Conservation (phyloP, 2,329 filamentous ascomycete genomes). For the Cryphonectria japonica region DNA sequence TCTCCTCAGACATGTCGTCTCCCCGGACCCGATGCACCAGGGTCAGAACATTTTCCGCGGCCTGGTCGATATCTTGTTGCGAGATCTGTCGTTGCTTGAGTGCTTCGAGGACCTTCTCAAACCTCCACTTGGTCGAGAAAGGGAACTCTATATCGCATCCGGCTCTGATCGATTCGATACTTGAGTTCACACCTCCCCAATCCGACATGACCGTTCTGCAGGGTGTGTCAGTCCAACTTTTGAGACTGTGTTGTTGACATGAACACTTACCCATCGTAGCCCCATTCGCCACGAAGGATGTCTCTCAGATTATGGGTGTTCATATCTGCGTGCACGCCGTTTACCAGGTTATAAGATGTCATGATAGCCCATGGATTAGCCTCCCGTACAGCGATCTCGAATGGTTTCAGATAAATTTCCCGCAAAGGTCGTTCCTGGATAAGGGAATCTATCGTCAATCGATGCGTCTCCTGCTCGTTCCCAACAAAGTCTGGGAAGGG, state of each 20-base stretch:
- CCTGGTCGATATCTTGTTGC: conserved; percentile 55
- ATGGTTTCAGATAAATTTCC: conserved; percentile 75
- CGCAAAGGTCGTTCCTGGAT: conserved; percentile 67
- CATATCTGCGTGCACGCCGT: conserved; percentile 64
- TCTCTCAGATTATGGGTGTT: conserved; percentile 58
- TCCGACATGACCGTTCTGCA: conserved; percentile 60
- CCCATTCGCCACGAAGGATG: conserved; percentile 64
- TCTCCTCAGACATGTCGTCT: conserved; percentile 59
- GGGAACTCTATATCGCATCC: conserved; percentile 64
- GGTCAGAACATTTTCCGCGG: conserved; percentile 63
- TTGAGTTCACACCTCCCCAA: conserved; percentile 63
- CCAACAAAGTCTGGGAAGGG: conserved; percentile 60
- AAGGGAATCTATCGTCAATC: conserved; percentile 66
- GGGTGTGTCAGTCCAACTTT: conserved; percentile 31
- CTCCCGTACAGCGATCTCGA: conserved; percentile 72
- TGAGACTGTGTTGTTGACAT: conserved; percentile 15
- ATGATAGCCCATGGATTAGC: conserved; percentile 72
- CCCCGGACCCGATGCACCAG: conserved; percentile 65
- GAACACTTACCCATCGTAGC: conserved; percentile 57
- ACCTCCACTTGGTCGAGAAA: conserved; percentile 57
- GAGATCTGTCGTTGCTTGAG: conserved; percentile 53
- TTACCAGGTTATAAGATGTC: conserved; percentile 70
- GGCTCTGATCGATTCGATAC: conserved; percentile 56
- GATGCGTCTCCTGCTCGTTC: conserved; percentile 74
- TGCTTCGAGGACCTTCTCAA: conserved; percentile 60